Evolutionary conservation across 345 rosid genomes (phyloP).

Genomic region (Dipteronia dyeriana): DNA sequence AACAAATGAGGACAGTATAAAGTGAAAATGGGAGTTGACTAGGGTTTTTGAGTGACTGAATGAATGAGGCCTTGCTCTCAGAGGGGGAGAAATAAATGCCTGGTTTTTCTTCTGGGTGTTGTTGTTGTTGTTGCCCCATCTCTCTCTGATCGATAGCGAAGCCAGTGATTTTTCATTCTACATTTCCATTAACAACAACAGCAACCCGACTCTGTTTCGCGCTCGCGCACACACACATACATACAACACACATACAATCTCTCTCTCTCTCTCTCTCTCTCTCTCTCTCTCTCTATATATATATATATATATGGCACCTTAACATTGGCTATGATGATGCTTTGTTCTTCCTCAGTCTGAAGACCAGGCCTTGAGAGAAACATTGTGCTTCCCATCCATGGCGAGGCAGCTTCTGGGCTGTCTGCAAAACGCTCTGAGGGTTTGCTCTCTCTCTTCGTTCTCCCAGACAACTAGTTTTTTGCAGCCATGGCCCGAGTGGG

Average conservation of each 20-base stretch:
- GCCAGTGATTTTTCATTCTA: constrained; percentile 6
- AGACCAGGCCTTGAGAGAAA: not conserved
- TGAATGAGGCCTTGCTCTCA: constrained; percentile 14
- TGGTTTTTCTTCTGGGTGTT: not conserved
- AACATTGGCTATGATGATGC: constrained; percentile 16
- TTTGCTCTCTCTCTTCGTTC: no score
- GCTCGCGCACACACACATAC: not conserved
- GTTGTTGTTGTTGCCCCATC: not conserved
- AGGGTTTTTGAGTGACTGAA: not conserved
- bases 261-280: no score
- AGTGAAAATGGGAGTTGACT: no score
- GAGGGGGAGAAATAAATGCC: not conserved
- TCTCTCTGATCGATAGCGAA: constrained; percentile 11
- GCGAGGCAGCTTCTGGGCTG: constrained; percentile 15
- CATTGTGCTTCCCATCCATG: not conserved
- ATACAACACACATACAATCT: not conserved
- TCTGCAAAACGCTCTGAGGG: not conserved
- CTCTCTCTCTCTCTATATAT: not conserved
- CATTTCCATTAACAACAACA: not conserved
- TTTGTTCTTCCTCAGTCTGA: not conserved
- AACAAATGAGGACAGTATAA: not conserved
- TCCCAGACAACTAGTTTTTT: not conserved
- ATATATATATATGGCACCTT: not conserved
- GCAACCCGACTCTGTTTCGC: no score
- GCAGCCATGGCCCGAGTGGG: not conserved